These are phyloP conservation scores for Noccaea caerulescens DNA, from an alignment of 345 rosid genomes.

Conservation along the genomic window DNA sequence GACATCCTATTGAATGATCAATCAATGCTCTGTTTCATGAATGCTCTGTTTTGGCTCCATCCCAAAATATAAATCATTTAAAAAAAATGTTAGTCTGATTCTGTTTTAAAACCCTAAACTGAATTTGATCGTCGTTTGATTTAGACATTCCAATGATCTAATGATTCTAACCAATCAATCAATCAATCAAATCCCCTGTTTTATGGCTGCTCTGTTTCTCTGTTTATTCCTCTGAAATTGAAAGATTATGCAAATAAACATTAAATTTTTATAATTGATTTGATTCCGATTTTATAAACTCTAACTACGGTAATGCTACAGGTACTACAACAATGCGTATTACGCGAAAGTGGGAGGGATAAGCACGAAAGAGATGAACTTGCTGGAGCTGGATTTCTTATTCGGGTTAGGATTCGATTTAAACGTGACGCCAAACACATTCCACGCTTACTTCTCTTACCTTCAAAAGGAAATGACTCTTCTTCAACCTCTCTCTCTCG, in stretches of 20 bases:
- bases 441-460: slow-evolving; percentile 65
- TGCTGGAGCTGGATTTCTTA: slow-evolving; percentile 80
- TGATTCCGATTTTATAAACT: not conserved
- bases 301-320: slow-evolving; percentile 39
- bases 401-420: slow-evolving; percentile 81
- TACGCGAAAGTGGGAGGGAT: slow-evolving; percentile 95
- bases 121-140: not conserved
- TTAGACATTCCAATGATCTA: not conserved
- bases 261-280: not conserved
- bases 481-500: slow-evolving; percentile 52
- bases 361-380: slow-evolving; percentile 83
- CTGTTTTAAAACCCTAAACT: not conserved
- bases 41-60: slow-evolving; percentile 25
- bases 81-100: not conserved
- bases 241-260: not conserved
- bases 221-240: slow-evolving; percentile 12
- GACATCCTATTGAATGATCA: not conserved
- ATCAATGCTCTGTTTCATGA: slow-evolving; percentile 12
- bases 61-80: not conserved
- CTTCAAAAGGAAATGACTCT: slow-evolving; percentile 72
- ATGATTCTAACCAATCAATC: not conserved
- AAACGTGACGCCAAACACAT: slow-evolving; percentile 80
- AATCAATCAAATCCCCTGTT: slow-evolving; percentile 11
- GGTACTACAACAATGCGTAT: slow-evolving; percentile 85
- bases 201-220: slow-evolving; percentile 19